These are phyloP conservation scores for Spathaspora sp. DNA, from an alignment of 1,139 yeast genomes.

Conservation along the genomic window DNA sequence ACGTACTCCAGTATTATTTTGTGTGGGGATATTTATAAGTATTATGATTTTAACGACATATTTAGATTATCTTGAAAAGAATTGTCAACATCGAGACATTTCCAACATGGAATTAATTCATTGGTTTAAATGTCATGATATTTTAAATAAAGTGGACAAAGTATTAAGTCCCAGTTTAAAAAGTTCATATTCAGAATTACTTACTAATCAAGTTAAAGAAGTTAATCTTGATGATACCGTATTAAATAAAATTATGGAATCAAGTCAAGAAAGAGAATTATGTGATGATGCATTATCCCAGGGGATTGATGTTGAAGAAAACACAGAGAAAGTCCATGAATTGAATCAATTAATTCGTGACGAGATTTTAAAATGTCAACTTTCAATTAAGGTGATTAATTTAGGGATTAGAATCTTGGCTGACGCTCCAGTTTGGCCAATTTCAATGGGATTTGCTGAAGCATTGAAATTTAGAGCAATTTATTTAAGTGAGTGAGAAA, in stretches of 20 bases:
- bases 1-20: constrained; percentile 72
- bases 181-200: constrained; percentile 51
- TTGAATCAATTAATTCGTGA: constrained; percentile 32
- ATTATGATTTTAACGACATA: constrained; percentile 62
- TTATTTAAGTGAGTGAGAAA: constrained; percentile 14
- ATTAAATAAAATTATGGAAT: constrained; percentile 7
- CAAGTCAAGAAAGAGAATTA: constrained; percentile 12
- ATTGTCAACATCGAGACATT: constrained; percentile 23
- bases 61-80: constrained; percentile 50
- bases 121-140: constrained; percentile 51
- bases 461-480: constrained; percentile 69
- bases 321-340: constrained; percentile 8
- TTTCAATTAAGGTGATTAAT: constrained; percentile 58
- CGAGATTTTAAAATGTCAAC: constrained; percentile 36
- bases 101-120: constrained; percentile 46
- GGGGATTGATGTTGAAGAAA: constrained; percentile 9
- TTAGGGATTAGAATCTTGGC: constrained; percentile 72
- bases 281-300: constrained; percentile 13
- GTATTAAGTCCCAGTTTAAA: constrained; percentile 29
- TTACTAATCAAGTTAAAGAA: constrained; percentile 29
- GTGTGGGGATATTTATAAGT: constrained; percentile 65
- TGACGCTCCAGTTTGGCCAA: constrained; percentile 84
- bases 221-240: constrained; percentile 5
- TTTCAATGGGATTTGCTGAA: constrained; percentile 72
- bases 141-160: constrained; percentile 57